Evolutionary conservation across 1,284 basidiomycete species (phyloP).

Genomic region (Leccinum fuscescens): DNA sequence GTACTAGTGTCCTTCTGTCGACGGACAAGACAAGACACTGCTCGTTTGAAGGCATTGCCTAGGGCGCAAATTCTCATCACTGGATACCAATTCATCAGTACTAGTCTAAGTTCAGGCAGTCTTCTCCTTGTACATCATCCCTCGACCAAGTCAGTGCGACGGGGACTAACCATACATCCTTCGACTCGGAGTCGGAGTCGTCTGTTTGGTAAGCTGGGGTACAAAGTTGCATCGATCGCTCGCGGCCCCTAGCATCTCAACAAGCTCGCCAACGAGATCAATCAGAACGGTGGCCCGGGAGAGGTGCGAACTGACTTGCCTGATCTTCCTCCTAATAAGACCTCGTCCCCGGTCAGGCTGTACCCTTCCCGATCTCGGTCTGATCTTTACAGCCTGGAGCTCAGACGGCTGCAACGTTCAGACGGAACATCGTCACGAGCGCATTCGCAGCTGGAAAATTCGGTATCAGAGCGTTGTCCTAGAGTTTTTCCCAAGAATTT

Average conservation of each 20-base stretch:
- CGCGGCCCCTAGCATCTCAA: slow-evolving; percentile 43
- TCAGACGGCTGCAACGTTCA: slow-evolving; percentile 50
- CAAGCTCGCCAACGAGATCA: slow-evolving; percentile 55
- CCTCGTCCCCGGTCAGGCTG: slow-evolving; percentile 43
- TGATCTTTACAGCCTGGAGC: slow-evolving; percentile 73
- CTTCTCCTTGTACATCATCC: too few relatives aligned
- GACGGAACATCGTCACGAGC: slow-evolving; percentile 49
- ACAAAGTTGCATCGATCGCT: slow-evolving; percentile 49
- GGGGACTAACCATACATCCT: slow-evolving; percentile 5
- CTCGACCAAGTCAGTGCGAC: background rate
- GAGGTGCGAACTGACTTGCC: slow-evolving; percentile 35
- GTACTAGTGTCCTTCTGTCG: background rate
- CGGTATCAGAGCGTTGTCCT: slow-evolving; percentile 63
- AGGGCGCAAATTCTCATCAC: too few relatives aligned
- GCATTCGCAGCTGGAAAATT: slow-evolving; percentile 55
- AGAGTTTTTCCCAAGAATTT: slow-evolving; percentile 79
- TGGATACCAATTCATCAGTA: too few relatives aligned
- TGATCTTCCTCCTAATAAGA: too few relatives aligned
- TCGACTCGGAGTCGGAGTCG: slow-evolving; percentile 44
- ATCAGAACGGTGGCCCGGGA: slow-evolving; percentile 44
- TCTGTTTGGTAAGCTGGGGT: slow-evolving; percentile 59
- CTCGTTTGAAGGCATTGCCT: too few relatives aligned
- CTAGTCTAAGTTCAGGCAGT: too few relatives aligned
- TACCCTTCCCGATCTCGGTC: slow-evolving; percentile 53
- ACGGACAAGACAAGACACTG: background rate